Conservation (phyloP, 2,329 filamentous ascomycete species). For the Hypoxylon rubiginosum region DNA sequence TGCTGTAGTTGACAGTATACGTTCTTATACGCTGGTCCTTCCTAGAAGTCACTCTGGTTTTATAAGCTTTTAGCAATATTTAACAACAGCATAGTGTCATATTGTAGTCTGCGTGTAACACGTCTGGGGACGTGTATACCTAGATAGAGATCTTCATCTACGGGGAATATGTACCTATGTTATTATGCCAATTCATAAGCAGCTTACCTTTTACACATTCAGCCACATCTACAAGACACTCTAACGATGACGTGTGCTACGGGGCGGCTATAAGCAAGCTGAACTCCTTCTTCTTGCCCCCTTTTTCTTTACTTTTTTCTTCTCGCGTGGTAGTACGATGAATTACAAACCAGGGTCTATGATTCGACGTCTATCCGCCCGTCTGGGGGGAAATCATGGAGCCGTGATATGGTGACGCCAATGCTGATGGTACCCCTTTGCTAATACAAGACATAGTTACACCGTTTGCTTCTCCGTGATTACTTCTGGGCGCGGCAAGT, state of each 20-base stretch:
- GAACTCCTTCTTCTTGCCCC: neutral
- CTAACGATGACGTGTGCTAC: neutral
- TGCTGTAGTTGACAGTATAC: too few relatives aligned
- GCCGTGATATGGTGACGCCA: neutral
- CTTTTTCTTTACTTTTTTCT: neutral
- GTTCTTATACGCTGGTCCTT: too few relatives aligned
- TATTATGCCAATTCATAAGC: neutral
- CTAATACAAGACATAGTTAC: too few relatives aligned
- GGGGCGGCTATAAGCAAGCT: too few relatives aligned
- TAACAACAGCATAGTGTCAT: too few relatives aligned
- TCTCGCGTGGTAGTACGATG: neutral
- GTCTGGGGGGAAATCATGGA: neutral
- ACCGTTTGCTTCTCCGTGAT: too few relatives aligned
- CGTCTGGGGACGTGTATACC: neutral
- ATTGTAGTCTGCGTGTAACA: too few relatives aligned
- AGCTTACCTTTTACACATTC: neutral
- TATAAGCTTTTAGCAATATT: too few relatives aligned
- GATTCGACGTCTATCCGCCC: neutral
- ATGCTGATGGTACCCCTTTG: neutral
- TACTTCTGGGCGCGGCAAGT: too few relatives aligned
- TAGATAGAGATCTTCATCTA: neutral
- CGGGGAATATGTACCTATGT: neutral
- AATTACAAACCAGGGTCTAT: neutral
- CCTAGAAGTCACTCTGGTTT: too few relatives aligned
- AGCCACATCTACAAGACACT: neutral